Percentiles rank a stretch among this genome's conserved stretches.
Conservation (phyloP, 139 green algal species). For the Chlamydomonas asymmetrica region DNA sequence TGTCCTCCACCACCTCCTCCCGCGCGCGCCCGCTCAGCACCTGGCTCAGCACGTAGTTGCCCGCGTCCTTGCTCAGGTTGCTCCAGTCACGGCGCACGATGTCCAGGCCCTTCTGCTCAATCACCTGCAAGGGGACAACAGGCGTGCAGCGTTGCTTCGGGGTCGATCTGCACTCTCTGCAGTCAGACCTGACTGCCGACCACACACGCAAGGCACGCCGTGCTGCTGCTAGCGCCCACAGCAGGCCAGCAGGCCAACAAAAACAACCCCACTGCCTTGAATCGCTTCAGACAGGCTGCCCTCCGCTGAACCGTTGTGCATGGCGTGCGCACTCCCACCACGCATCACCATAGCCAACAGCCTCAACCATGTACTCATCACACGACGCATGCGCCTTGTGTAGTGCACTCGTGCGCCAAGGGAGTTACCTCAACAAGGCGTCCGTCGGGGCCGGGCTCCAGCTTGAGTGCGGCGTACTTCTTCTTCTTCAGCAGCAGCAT, state of each 20-base stretch:
- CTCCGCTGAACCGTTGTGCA: too few relatives aligned
- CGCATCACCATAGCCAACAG: too few relatives aligned
- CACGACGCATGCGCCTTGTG: too few relatives aligned
- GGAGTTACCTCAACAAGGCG: slow-evolving; percentile 56
- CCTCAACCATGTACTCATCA: too few relatives aligned
- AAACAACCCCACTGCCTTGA: neutral
- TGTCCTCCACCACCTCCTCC: slow-evolving; percentile 89
- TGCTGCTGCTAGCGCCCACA: neutral
- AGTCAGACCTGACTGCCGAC: too few relatives aligned
- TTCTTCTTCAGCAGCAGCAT: slow-evolving; percentile 99
- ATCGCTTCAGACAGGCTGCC: too few relatives aligned
- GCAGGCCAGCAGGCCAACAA: neutral
- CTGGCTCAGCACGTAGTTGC: slow-evolving; percentile 76
- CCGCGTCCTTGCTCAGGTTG: slow-evolving; percentile 89
- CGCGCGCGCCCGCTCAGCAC: slow-evolving; percentile 75
- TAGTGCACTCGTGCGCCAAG: too few relatives aligned
- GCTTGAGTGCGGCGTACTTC: slow-evolving; percentile 96
- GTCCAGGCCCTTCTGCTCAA: slow-evolving; percentile 97
- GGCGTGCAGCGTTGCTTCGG: too few relatives aligned
- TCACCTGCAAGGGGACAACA: too few relatives aligned
- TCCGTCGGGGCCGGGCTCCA: slow-evolving; percentile 63
- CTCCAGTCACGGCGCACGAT: slow-evolving; percentile 98
- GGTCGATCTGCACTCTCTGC: too few relatives aligned
- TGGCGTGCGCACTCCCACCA: too few relatives aligned
- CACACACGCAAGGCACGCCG: too few relatives aligned